Evolutionary conservation across 345 rosid genomes (phyloP).

Genomic region (Psidium guajava): DNA sequence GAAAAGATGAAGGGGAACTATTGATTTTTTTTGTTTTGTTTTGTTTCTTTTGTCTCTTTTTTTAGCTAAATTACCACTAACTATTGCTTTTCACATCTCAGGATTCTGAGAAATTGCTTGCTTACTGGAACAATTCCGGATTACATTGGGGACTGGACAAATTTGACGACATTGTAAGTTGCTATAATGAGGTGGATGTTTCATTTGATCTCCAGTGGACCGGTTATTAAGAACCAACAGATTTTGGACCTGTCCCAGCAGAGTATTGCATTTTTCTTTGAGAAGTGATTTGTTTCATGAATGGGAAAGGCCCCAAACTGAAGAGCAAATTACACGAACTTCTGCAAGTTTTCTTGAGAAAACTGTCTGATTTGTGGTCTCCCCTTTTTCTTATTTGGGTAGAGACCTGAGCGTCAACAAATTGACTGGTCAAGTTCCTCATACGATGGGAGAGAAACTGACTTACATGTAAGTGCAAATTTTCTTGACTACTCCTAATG

Average conservation of each 20-base stretch:
- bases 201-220: too few species aligned
- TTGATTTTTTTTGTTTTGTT: too few species aligned
- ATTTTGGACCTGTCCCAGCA: not conserved
- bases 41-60: not conserved
- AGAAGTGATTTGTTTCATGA: not conserved
- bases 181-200: not conserved
- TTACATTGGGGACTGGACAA: too few species aligned
- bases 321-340: not conserved
- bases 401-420: slow-evolving; percentile 8
- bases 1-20: too few species aligned
- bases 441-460: too few species aligned
- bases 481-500: not conserved
- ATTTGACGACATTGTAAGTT: slow-evolving; percentile 25
- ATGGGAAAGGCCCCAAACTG: not conserved
- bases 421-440: too few species aligned
- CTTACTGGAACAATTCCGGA: too few species aligned
- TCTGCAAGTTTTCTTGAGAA: not conserved
- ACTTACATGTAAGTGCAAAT: slow-evolving; percentile 10
- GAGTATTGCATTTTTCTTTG: not conserved
- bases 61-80: not conserved
- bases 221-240: not conserved
- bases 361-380: not conserved
- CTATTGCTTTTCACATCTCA: slow-evolving; percentile 10
- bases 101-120: slow-evolving; percentile 3
- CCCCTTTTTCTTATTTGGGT: not conserved